Evolutionary conservation across 805 yeast species (phyloP).

Genomic region (Myxozyma monticola): DNA sequence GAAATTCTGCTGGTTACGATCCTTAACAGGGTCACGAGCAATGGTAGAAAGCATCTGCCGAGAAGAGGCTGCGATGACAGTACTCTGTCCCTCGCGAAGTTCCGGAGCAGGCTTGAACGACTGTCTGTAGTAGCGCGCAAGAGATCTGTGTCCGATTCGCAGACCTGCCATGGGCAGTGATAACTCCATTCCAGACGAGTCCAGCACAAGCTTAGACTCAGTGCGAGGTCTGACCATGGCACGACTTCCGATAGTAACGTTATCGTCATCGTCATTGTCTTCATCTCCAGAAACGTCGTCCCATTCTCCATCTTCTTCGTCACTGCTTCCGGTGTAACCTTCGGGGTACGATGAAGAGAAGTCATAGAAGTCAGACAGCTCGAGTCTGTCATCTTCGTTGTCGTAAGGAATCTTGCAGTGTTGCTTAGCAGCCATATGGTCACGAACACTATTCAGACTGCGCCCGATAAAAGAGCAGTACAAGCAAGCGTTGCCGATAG

Average conservation of each 20-base stretch:
- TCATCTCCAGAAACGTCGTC: constrained; percentile 44
- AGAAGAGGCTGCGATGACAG: constrained; percentile 62
- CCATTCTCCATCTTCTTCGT: constrained; percentile 38
- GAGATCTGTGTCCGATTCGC: constrained; percentile 77
- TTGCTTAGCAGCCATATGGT: constrained; percentile 80
- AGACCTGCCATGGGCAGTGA: constrained; percentile 70
- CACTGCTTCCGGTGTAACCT: constrained; percentile 18
- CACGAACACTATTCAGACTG: constrained; percentile 79
- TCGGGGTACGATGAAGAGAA: constrained; percentile 63
- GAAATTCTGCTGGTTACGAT: constrained; percentile 50
- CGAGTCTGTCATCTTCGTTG: constrained; percentile 69
- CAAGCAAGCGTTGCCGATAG: constrained; percentile 80
- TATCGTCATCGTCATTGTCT: constrained; percentile 35
- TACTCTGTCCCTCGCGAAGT: constrained; percentile 64
- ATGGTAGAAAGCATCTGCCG: constrained; percentile 5
- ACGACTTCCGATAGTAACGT: constrained; percentile 2
- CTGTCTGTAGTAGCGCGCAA: constrained; percentile 71
- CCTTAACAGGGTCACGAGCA: constrained; percentile 43
- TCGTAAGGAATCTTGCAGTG: constrained; percentile 92
- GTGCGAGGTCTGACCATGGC: too few relatives aligned
- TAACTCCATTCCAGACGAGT: constrained; percentile 62
- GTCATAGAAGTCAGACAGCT: constrained; percentile 80
- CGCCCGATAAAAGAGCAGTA: constrained; percentile 84
- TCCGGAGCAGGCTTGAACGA: constrained; percentile 52
- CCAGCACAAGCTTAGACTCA: constrained; percentile 44